phyloP scores from a whole-genome alignment of 208 protist species.

The Leptomonas pyrrhocoris region DNA sequence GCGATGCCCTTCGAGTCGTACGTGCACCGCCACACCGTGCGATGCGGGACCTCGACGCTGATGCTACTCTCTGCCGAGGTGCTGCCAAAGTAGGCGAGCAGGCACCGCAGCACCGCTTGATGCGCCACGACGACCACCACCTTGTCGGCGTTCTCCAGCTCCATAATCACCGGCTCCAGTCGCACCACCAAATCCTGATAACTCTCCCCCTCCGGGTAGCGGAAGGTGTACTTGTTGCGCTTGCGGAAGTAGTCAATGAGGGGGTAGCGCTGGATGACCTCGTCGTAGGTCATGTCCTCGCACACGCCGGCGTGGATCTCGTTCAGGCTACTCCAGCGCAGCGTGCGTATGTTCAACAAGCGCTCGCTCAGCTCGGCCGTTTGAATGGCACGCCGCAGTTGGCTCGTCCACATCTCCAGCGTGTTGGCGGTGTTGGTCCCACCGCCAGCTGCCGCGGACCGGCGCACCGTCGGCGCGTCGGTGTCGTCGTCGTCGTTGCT shows the following conservation, averaged over 20 bases:
- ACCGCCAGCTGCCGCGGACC: not conserved
- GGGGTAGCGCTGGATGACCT: conserved; percentile 73
- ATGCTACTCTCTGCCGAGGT: conserved; percentile 83
- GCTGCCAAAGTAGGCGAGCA: conserved; percentile 88
- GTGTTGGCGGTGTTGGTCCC: conserved; percentile 27
- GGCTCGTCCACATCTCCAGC: conserved; percentile 88
- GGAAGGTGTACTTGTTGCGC: conserved; percentile 87
- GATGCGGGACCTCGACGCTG: conserved; percentile 73
- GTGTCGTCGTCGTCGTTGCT: too few relatives aligned
- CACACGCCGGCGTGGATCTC: conserved; percentile 91
- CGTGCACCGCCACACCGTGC: conserved; percentile 85
- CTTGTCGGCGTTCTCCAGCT: conserved; percentile 85
- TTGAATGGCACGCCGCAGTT: conserved; percentile 84
- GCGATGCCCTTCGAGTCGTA: conserved; percentile 87
- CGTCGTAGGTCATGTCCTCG: conserved; percentile 85
- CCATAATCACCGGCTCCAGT: conserved; percentile 91
- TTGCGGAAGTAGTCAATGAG: conserved; percentile 81
- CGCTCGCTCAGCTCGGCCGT: conserved; percentile 75
- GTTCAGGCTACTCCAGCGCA: conserved; percentile 86
- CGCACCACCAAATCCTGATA: conserved; percentile 90
- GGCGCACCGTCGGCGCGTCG: not conserved
- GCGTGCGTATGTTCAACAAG: conserved; percentile 68
- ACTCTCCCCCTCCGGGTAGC: conserved; percentile 89
- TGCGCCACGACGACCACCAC: conserved; percentile 88
- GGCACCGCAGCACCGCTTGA: conserved; percentile 80